Base-by-base conservation (phyloP, 805 yeast species). In the Saccharomycopsis fibuligera region DNA sequence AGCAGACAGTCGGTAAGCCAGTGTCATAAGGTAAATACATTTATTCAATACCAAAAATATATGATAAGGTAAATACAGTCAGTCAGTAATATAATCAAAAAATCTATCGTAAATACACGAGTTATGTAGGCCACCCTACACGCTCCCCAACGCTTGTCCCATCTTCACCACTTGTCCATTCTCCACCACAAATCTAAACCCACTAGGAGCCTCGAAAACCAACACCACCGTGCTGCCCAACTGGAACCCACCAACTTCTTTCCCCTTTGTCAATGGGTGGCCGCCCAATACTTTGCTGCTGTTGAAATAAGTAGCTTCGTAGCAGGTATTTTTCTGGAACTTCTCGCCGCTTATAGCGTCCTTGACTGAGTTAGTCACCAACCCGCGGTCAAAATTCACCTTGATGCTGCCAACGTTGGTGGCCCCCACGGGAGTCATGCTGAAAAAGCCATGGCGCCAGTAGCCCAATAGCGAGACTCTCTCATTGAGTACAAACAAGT, bases 381-480 rank as follows among this genome's bases (percentile, higher is more conserved):
- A 75, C 60, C 86, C 90, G 67, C 83, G 83, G 66, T 93, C 99
- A 60, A 93, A 93, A 62, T 90, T 88, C 56, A 93, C 75, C 51
- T 84, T 81, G 56, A 93, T 93, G 59, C 95, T 84, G 4, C 99
- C 99, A 27, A 93, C 99, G 67, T 93, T 93, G 2, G 99, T 93
- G 22, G 99, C 99, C 12, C 99, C 99, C 10, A 93, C 99, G 0
- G 99, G 97, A 0, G 96, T 91, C 99, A 93, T 93, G 56, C 95
- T 83, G 69, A 93, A 93, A 59, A 93, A 93, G 0, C 99, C 99
- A 63, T 93, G 76, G 62, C 85, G 86, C 99, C 99, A 93, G 60
- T 87, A 81, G 1, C 99, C 99, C 49, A 93, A 74, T 44, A 93
- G 68, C 0, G 99, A 95, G 2, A 93, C 99, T 58, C 99, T 76